Base-by-base conservation (phyloP, 106 monocot species). In the Narthecium ossifragum region DNA sequence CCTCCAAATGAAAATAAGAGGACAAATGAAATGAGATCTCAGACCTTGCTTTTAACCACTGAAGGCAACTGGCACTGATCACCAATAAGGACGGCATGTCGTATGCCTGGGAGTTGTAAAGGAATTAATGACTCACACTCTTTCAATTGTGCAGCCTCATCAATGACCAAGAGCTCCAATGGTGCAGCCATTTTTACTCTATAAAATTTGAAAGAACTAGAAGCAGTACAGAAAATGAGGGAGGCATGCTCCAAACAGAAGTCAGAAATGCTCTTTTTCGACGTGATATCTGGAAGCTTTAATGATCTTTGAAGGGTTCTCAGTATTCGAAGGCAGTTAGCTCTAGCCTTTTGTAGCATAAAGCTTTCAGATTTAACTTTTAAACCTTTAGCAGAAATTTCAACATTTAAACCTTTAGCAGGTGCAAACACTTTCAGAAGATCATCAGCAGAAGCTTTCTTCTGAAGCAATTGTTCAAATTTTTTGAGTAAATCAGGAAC, bases 111-210 rank as follows among this genome's bases (percentile, higher is more conserved):
- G 7, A 80, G 54, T 33, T 70, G 69, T 14, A 70, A 17, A 28
- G 70, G 69, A 21, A 80, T 74, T 3, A 74, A 25, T 40, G 64
- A 38, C 37, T 79, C 73, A 64, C 73, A 70, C 24, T 79, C 73
- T 34, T 70, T 70, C 37, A 65, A 53, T 13, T 79, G 73, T 12
- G 79, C 73, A 54, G 79, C 79, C 47, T 82, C 82, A 48, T 82
- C 82, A 17, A 82, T 60, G 20, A 82, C 28, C 24, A 82, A 33
- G 8, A 57, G 26, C 43, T 67, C 37, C 10, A 68, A 0, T 13
- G 61, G 29, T 14, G 46, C 24, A 28, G 7, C 13, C 51, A 31
- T 65, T 10, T 26, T 34, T 5, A 73, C 31, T 9, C 10, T 43
- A 30, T 67, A 34, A 23, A 74, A 51, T 50, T 46, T 66, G 1